Evolutionary conservation across 805 yeast species (phyloP).

Genomic region (Millerozyma miso): DNA sequence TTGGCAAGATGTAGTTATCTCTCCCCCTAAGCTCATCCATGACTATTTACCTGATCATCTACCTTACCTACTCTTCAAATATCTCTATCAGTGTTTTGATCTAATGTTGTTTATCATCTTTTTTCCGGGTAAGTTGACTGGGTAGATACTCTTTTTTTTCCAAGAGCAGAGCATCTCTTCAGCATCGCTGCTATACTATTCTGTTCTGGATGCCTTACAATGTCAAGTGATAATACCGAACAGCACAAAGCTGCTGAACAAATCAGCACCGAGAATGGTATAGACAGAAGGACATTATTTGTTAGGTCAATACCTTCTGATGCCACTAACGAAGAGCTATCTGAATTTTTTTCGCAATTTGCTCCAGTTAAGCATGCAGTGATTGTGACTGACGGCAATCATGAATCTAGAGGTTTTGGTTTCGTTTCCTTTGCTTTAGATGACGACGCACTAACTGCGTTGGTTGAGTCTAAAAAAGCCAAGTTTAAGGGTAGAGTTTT

Average conservation of each 20-base stretch:
- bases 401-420: slow-evolving; percentile 89
- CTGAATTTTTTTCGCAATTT: slow-evolving; percentile 84
- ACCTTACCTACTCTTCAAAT: neutral
- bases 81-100: neutral
- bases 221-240: neutral
- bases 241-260: neutral
- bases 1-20: slow-evolving; percentile 29
- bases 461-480: slow-evolving; percentile 58
- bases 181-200: neutral
- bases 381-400: slow-evolving; percentile 72
- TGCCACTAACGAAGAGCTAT: slow-evolving; percentile 76
- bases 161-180: neutral
- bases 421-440: slow-evolving; percentile 85
- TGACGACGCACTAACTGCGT: slow-evolving; percentile 78
- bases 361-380: slow-evolving; percentile 96
- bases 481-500: slow-evolving; percentile 65
- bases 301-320: slow-evolving; percentile 80
- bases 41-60: neutral
- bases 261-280: slow-evolving; percentile 21
- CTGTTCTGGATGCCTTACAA: neutral
- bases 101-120: neutral
- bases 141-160: neutral
- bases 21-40: slow-evolving; percentile 4
- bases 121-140: neutral
- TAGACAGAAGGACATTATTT: slow-evolving; percentile 67